Evolutionary conservation across 1,284 basidiomycete species (phyloP), one percentile per base, ranked within the genome.

Genomic region (Rhodotorula sp.): DNA sequence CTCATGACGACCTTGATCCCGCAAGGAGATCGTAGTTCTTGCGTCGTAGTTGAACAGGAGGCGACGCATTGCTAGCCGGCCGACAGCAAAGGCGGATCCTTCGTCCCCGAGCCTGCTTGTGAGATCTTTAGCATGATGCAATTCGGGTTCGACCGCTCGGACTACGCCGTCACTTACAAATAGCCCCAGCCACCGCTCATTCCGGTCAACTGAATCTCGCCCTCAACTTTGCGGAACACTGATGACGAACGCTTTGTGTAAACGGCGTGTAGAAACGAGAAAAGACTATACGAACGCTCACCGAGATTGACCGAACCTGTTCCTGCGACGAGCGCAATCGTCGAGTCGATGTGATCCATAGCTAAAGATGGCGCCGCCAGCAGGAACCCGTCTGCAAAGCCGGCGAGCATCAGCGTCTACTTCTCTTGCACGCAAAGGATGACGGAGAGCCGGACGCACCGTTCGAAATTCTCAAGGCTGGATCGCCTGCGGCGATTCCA

Each of bases 101-200:
- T 73, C 74, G 66, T 75, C 74, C 3, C 74, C 74, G 10, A 75
- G 71, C 3, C 71, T 73, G 54, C 17, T 22, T 3, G 10, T 29
- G 10, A 8, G 18, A 20, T 2, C 54, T 18, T 8, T 29, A 22
- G 48, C 37, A n/a, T 12, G 37, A 14, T 42, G 26, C 3, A 14
- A 44, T 2, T 20, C 20, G 7, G 1, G 7, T 45, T 12, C 0
- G 18, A 18, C 30, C 54, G 24, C 6, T 4, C 14, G 37, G 37
- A n/a, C 18, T 26, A 29, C 3, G 54, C 69, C 8, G 20, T 65
- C 62, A 70, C 78, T 30, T 66, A 76, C 74, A 78, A 69, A 60
- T 74, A 79, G 44, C 71, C 78, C 62, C 77, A 78, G 2, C 78
- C 78, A 0, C 78, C 77, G 26, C 68, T 73, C 15, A 67, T 18